Conservation (phyloP, 768 basidiomycete genomes). For the Punctularia strigosozonata region DNA sequence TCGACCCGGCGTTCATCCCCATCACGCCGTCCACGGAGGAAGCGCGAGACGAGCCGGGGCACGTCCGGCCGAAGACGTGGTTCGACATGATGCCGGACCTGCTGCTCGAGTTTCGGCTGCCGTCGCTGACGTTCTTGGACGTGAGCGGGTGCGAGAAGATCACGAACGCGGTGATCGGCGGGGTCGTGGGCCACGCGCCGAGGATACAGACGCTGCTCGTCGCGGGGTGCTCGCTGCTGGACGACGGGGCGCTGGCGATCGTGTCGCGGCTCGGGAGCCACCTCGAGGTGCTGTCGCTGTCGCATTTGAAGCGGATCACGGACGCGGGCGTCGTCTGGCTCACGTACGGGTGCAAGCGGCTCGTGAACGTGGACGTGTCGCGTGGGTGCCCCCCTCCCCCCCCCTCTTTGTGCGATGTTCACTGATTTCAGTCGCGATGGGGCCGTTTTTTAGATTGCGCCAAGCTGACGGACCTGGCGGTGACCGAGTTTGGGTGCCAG, state of each 20-base stretch:
- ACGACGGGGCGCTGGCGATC: conserved; percentile 55
- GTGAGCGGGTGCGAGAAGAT: conserved; percentile 57
- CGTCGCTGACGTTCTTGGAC: conserved; percentile 71
- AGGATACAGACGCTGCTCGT: conserved; percentile 66
- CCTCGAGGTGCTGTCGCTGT: conserved; percentile 70
- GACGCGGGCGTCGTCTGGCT: conserved; percentile 62
- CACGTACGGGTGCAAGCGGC: conserved; percentile 54
- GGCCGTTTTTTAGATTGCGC: conserved; percentile 49
- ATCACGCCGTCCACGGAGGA: conserved; percentile 10
- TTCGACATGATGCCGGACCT: conserved; percentile 52
- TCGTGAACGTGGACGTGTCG: conserved; percentile 78
- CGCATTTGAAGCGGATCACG: conserved; percentile 71
- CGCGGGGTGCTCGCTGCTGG: conserved; percentile 67
- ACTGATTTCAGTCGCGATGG: conserved; percentile 6
- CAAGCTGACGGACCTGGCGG: conserved; percentile 73
- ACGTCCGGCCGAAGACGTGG: conserved; percentile 46
- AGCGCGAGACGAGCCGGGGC: conserved; percentile 36
- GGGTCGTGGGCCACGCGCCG: conserved; percentile 65
- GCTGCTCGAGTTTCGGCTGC: conserved; percentile 50
- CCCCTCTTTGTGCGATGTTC: conserved; percentile 3
- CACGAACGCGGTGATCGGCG: conserved; percentile 66
- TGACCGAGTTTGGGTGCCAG: conserved; percentile 68
- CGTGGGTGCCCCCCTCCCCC: conserved; percentile 39
- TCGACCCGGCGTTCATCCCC: background rate
- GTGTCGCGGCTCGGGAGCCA: conserved; percentile 64